Evolutionary conservation across 116 monocot species (phyloP), one percentile per base, ranked within the genome.

Genomic region (Zostera marina): DNA sequence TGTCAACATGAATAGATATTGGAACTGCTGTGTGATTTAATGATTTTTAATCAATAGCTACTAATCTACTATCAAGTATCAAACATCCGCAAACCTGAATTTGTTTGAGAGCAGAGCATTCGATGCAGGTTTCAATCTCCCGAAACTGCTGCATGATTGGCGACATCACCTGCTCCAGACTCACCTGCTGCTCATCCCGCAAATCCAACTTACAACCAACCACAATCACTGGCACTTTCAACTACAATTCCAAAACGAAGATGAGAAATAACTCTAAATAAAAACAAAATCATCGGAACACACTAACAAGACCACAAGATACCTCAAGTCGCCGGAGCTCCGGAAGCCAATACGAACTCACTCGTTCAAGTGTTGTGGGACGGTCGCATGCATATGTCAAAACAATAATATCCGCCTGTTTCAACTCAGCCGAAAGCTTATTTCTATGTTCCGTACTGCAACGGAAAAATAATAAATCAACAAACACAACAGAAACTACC

Each of bases 71-170:
- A 32, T 32, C 32, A 32, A 32, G 32, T 32, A 32, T 32, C 32
- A 32, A 32, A 5, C 32, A 32, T 5, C 32, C 2, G 25, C 52
- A 82, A 23, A 47, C 94, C 90, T 96, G 96, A 59, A 96, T 96
- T 74, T 85, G 89, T 66, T 85, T 77, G 26, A 89, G 79, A n/a
- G 90, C 80, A 16, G 96, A 98, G 63, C 96, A 98, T 46, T 98
- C 96, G 9, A 98, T 90, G 65, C 96, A 98, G 8, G 96, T 98
- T 60, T 98, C 96, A 6, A 98, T 98, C 80, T 98, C 90, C 9
- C 96, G 73, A 64, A 85, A 98, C 60, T 85, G 80, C 63, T 98
- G 96, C 96, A 90, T 98, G 49, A 98, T 98, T 2, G 96, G 96
- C 1, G 86, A 77, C 96, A 98, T 98, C 54, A 98, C 83, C 60